Evolutionary conservation across 768 basidiomycete genomes (phyloP).

Genomic region (Pleurotus sapidus): DNA sequence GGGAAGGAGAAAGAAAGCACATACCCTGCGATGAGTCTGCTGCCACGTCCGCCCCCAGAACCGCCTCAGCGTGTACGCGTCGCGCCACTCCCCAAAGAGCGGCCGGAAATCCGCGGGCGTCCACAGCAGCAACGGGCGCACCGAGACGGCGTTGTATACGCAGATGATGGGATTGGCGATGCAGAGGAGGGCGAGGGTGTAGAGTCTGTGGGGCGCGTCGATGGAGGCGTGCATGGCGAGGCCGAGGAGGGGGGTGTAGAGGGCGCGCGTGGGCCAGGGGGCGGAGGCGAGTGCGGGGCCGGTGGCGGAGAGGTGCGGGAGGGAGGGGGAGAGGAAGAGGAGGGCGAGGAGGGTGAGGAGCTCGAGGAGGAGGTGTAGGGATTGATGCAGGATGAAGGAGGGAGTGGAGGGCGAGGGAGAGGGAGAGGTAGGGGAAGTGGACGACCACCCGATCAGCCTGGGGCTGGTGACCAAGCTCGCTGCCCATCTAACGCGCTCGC

Average conservation of each 20-base stretch:
- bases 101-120: slow-evolving; percentile 25
- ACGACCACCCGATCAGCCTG: slow-evolving; percentile 4
- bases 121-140: neutral
- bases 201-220: neutral
- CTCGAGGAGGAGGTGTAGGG: neutral
- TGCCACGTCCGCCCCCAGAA: slow-evolving; percentile 35
- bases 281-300: neutral
- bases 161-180: no score
- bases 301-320: neutral
- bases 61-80: slow-evolving; percentile 27
- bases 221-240: neutral
- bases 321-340: neutral
- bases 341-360: neutral
- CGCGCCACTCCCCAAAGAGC: slow-evolving; percentile 20
- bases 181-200: neutral
- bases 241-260: neutral
- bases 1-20: neutral
- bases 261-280: neutral
- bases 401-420: neutral
- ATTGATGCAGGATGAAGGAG: neutral
- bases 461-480: neutral
- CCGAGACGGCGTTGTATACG: neutral
- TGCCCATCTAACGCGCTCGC: neutral
- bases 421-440: neutral
- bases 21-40: slow-evolving; percentile 24